Evolutionary conservation across 1,284 basidiomycete species (phyloP), one percentile per base, ranked within the genome.

Genomic region (Boletus semigastroideus): DNA sequence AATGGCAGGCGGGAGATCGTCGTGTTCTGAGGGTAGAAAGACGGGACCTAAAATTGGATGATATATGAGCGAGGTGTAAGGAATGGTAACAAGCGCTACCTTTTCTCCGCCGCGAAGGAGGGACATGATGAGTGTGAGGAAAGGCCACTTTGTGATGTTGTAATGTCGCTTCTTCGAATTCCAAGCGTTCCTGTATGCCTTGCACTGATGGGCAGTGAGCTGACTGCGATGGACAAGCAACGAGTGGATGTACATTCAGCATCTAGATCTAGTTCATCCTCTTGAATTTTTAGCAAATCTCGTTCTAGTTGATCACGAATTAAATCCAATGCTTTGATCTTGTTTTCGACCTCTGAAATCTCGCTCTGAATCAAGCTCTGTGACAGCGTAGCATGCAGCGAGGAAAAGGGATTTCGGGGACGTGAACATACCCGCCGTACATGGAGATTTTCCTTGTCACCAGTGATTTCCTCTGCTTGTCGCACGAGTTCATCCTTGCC

Each of bases 1-100:
- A 5, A 98, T 86, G 4, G 92, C 93, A 7, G 87, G 83, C 5
- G 96, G 97, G 50, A 99, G 77, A 51, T 98, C 94, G 63, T 97
- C 94, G 62, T 99, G 97, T 69, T 99, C 97, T 14, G 93, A 96
- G 2, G 96, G 96, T 53, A 99, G 72, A 77, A 99, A 99, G 9
- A 92, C 90, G 0, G 96, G 95, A 1, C 94, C 90, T 87, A 60
- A 34, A 59, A 43, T 10, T 52, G 37, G 36, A 53, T 57, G 61
- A 69, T 46, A 47, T 16, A 14, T 3, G 42, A 25, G n/a, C 4
- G 13, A 39, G 22, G 25, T 8, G 60, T 61, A 12, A 65, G 53
- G 53, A 59, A 1, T 20, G 42, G 39, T 36, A 41, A 49, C 39
- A 14, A 11, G 46, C 9, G 17, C 36, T 59, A 86, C 86, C 90